Conservation (phyloP, 495 filamentous ascomycete genomes). For the Niebla homalea region DNA sequence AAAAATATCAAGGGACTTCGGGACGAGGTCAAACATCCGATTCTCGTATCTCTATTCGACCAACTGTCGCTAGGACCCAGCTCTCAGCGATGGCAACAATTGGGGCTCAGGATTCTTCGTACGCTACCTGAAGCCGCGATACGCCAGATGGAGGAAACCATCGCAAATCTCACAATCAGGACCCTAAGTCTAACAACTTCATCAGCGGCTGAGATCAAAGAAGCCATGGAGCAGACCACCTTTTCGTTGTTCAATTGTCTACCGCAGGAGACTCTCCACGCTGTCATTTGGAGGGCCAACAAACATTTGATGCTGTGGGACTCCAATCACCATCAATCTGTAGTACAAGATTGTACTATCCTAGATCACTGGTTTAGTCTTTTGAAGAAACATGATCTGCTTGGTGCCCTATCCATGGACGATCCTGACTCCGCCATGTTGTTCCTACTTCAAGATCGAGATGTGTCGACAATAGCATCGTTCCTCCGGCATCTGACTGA, state of each 20-base stretch:
- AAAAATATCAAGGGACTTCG: conserved; percentile 4
- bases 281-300: neutral
- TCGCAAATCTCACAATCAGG: neutral
- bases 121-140: neutral
- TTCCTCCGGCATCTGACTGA: conserved; percentile 6
- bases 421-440: neutral
- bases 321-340: neutral
- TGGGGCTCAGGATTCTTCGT: neutral
- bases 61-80: too few relatives aligned
- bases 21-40: neutral
- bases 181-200: neutral
- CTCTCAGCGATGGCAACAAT: neutral
- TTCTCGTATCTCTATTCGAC: neutral
- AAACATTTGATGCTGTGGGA: neutral
- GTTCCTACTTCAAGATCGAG: neutral
- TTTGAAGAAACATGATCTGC: neutral
- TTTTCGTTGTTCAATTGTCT: neutral
- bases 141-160: neutral
- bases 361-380: neutral
- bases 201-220: neutral
- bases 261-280: neutral
- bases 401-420: neutral
- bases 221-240: neutral
- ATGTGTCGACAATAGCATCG: neutral
- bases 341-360: neutral